Base-by-base conservation (phyloP, 1,284 basidiomycete species). In the Neotropicomus parvogracilis region DNA sequence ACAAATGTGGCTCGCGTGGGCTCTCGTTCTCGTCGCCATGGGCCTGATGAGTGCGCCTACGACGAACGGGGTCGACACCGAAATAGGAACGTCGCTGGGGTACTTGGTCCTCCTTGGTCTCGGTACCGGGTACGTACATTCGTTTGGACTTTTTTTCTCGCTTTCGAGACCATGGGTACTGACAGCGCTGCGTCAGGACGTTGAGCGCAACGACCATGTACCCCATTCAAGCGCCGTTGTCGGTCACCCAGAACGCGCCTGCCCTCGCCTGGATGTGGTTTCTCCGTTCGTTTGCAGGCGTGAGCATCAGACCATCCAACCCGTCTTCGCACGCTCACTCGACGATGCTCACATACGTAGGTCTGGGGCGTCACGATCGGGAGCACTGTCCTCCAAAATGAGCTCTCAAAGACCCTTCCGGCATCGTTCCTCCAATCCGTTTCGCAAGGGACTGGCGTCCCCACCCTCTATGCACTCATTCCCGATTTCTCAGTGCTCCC, bases 191-290 rank as follows among this genome's bases (percentile, higher is more conserved):
- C 14, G 4, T 3, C 24, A 56, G 56, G 21, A 9, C 8, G 4
- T 17, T 62, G 37, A 41, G 40, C 6, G 46, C 54, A 7, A 53
- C 52, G 31, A 29, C 56, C 10, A 52, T 60, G 24, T 71, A 68
- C 39, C 60, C 67, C 3, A 62, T 69, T 10, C 60, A 68, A 29
- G 66, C 68, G 3, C 66, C 66, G 0, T 37, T 68, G 11, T 53
- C 57, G 1, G 54, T 59, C 17, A 48, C 52, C 0, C 48, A 55
- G 17, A 63, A 62, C 21, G 62, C 64, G 8, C 44, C 52, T 4
- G 62, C 66, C 2, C 48, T 68, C 3, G 54, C 57, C 3, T 59
- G 56, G 50, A 55, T 59, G 49, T 59, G 50, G 50, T 66, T 62
- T 47, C 40, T 62, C 27, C 63, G 66, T 32, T 54, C 54, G 20